Percentiles rank a stretch among this genome's conserved stretches.
Evolutionary conservation across 2,329 filamentous ascomycete genomes (phyloP).

Genomic region (Pseudofabraea citricarpa): DNA sequence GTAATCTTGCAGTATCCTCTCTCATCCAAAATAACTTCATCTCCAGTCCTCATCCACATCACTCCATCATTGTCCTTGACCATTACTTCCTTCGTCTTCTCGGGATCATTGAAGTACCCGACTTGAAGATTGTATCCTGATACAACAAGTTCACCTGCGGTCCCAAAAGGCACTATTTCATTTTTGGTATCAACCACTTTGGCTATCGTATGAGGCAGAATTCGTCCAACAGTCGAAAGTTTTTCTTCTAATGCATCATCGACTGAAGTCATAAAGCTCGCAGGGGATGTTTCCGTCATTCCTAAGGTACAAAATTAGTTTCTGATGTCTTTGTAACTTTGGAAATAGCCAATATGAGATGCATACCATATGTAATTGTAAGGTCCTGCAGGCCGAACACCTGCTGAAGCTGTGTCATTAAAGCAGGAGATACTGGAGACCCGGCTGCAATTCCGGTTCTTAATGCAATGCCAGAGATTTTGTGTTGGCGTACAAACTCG

Average conservation of each 20-base stretch:
- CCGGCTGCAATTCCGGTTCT: slow-evolving; percentile 66
- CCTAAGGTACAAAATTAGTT: slow-evolving; percentile 31
- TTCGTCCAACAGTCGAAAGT: slow-evolving; percentile 67
- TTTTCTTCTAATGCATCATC: slow-evolving; percentile 64
- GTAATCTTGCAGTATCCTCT: slow-evolving; percentile 49
- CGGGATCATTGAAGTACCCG: slow-evolving; percentile 57
- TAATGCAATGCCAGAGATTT: slow-evolving; percentile 29
- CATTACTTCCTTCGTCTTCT: slow-evolving; percentile 25
- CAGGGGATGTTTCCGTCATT: slow-evolving; percentile 73
- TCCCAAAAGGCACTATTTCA: slow-evolving; percentile 45
- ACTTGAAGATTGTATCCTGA: slow-evolving; percentile 55
- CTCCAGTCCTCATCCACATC: slow-evolving; percentile 49
- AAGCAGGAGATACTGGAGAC: slow-evolving; percentile 54
- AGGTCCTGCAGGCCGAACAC: slow-evolving; percentile 59
- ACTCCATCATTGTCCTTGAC: slow-evolving; percentile 20
- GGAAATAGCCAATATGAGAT: no score
- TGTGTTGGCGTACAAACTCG: slow-evolving; percentile 43
- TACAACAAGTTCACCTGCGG: slow-evolving; percentile 59
- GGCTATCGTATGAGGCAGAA: slow-evolving; percentile 70
- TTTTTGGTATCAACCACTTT: slow-evolving; percentile 61
- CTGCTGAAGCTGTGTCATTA: slow-evolving; percentile 58
- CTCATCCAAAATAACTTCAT: slow-evolving; percentile 45
- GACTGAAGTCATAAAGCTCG: slow-evolving; percentile 75
- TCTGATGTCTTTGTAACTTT: slow-evolving; percentile 1
- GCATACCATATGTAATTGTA: slow-evolving; percentile 37